Percentiles rank a stretch among this genome's conserved stretches.
Conservation (phyloP, 108 stramenopile species). For the Cyclotella baltica region DNA sequence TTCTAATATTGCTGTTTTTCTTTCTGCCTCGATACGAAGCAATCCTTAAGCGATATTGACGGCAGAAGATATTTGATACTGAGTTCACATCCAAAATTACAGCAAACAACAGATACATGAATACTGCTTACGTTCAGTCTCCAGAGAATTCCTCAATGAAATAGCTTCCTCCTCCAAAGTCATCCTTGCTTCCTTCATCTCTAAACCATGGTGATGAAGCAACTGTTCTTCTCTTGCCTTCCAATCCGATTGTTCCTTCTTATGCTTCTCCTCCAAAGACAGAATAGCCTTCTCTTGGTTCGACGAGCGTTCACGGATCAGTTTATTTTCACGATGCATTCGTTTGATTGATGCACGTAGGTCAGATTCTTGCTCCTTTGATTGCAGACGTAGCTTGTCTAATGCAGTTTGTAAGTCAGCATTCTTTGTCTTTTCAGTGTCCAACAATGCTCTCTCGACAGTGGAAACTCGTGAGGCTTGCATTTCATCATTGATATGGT, state of each 20-base stretch:
- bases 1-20: slow-evolving; percentile 26
- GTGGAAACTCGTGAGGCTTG: slow-evolving; percentile 1
- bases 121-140: slow-evolving; percentile 28
- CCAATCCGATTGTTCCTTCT: slow-evolving; percentile 11
- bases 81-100: neutral
- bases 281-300: slow-evolving; percentile 18
- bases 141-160: slow-evolving; percentile 10
- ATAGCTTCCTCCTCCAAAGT: slow-evolving; percentile 8
- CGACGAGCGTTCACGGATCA: slow-evolving; percentile 6
- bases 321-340: slow-evolving; percentile 13
- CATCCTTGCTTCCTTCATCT: slow-evolving; percentile 26
- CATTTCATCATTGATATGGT: slow-evolving; percentile 26
- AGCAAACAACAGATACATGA: neutral
- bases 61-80: neutral
- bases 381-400: slow-evolving; percentile 24
- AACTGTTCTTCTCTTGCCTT: slow-evolving; percentile 11
- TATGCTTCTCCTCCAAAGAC: slow-evolving; percentile 31
- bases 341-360: slow-evolving; percentile 7
- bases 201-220: slow-evolving; percentile 16
- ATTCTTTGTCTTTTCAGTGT: slow-evolving; percentile 15
- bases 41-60: slow-evolving; percentile 7
- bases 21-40: slow-evolving; percentile 40
- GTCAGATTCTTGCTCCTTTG: slow-evolving; percentile 26
- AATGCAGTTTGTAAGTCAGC: slow-evolving; percentile 24
- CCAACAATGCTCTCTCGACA: slow-evolving; percentile 20